phyloP scores from a whole-genome alignment of 2,329 filamentous ascomycete species.

The Colletotrichum lentis region DNA sequence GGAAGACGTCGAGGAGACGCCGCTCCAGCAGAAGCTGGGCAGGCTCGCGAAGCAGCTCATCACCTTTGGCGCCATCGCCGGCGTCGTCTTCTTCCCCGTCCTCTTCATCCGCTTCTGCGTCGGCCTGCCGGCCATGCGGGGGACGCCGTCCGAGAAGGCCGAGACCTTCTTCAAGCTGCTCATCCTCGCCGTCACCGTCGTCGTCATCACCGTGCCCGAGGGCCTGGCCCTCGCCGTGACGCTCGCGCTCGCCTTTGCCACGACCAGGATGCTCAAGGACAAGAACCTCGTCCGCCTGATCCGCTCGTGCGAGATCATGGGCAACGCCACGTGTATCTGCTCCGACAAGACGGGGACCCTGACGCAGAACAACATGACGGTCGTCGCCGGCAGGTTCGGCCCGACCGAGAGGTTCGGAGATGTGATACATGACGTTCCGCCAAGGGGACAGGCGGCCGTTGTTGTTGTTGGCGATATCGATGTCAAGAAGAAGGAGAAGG shows the following conservation, averaged over 20 bases:
- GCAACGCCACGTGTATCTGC: constrained; percentile 69
- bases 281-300: constrained; percentile 69
- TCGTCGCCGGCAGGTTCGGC: constrained; percentile 66
- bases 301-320: constrained; percentile 70
- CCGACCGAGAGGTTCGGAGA: constrained; percentile 50
- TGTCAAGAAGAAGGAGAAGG: constrained; percentile 40
- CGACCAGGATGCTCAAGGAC: constrained; percentile 69
- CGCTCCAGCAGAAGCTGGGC: constrained; percentile 80
- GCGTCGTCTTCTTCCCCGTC: constrained; percentile 53
- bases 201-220: constrained; percentile 68
- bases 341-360: constrained; percentile 73
- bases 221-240: constrained; percentile 69
- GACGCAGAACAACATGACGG: constrained; percentile 70
- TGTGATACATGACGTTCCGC: neutral
- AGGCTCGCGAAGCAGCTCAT: constrained; percentile 78
- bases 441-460: neutral
- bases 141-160: constrained; percentile 57
- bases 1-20: constrained; percentile 79
- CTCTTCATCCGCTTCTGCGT: constrained; percentile 53
- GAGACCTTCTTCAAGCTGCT: constrained; percentile 65
- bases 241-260: constrained; percentile 68
- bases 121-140: constrained; percentile 42
- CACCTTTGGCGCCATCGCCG: constrained; percentile 52
- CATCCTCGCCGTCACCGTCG: constrained; percentile 65
- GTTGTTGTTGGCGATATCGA: constrained; percentile 37